Conservation (phyloP, 768 basidiomycete species). For the Strobilomyces dryophilus region DNA sequence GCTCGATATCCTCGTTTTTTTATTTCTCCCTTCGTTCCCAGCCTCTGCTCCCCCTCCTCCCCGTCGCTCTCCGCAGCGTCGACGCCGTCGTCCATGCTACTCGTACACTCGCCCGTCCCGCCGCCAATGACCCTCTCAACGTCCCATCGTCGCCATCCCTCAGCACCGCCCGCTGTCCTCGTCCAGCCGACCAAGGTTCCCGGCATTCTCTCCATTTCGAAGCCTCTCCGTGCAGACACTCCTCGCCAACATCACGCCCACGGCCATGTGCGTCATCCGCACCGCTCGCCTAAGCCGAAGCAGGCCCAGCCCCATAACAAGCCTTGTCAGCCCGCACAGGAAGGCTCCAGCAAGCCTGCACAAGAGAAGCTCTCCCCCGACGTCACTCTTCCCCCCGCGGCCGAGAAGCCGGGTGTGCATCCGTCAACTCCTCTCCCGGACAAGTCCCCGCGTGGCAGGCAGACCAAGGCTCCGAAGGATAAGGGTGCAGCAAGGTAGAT, state of each 20-base stretch:
- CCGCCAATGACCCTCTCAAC: constrained; percentile 28
- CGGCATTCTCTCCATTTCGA: constrained; percentile 67
- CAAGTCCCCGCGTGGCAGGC: constrained; percentile 31
- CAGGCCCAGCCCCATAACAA: constrained; percentile 17
- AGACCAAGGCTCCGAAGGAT: constrained; percentile 39
- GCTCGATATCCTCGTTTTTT: constrained; percentile 25
- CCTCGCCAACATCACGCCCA: constrained; percentile 36
- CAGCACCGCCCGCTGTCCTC: constrained; percentile 62
- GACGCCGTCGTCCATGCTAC: constrained; percentile 33
- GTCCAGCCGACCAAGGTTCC: constrained; percentile 72
- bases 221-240: constrained; percentile 38
- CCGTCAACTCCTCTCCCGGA: constrained; percentile 22
- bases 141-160: constrained; percentile 61
- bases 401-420: constrained; percentile 25
- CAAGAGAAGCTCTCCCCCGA: constrained; percentile 25
- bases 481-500: constrained; percentile 41
- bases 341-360: constrained; percentile 31
- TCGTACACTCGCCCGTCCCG: constrained; percentile 37
- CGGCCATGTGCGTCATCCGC: constrained; percentile 31
- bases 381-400: constrained; percentile 30
- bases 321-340: constrained; percentile 21
- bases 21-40: not conserved
- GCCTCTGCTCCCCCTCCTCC: not conserved
- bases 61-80: constrained; percentile 12
- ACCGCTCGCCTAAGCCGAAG: constrained; percentile 37